These are phyloP conservation scores for Mortierella hygrophila DNA, from an alignment of 192 early-diverging fungal species.

Conservation along the genomic window DNA sequence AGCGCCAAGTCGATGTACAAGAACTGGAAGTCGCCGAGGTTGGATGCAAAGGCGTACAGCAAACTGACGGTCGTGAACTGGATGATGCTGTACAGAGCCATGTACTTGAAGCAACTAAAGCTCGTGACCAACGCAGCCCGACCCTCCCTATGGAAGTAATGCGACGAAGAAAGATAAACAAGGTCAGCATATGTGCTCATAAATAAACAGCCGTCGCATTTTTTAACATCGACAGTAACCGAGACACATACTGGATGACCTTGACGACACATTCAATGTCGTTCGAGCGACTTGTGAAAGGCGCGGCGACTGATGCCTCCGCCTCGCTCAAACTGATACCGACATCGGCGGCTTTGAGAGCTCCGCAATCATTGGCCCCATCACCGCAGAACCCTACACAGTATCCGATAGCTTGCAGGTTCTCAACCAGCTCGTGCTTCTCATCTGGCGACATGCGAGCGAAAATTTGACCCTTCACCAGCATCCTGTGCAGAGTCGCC, in stretches of 20 bases:
- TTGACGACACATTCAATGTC: conserved; percentile 95
- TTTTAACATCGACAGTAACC: neutral
- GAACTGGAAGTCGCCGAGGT: conserved; percentile 97
- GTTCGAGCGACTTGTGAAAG: conserved; percentile 93
- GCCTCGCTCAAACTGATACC: conserved; percentile 97
- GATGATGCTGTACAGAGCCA: conserved; percentile 97
- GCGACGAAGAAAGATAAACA: neutral
- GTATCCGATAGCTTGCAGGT: conserved; percentile 90
- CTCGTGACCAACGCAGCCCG: conserved; percentile 96
- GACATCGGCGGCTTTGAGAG: conserved; percentile 95
- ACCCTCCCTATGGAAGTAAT: conserved; percentile 76
- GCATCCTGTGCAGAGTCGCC: conserved; percentile 65
- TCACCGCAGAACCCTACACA: conserved; percentile 98
- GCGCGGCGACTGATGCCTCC: conserved; percentile 98
- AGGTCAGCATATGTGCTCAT: neutral
- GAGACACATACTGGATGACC: conserved; percentile 76
- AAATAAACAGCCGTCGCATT: neutral
- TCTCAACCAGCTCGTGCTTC: conserved; percentile 94
- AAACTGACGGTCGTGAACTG: conserved; percentile 97
- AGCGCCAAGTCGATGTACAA: conserved; percentile 94
- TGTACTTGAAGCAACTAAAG: conserved; percentile 99
- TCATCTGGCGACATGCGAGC: conserved; percentile 99
- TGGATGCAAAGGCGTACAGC: conserved; percentile 88
- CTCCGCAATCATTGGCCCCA: conserved; percentile 99
- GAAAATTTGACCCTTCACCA: conserved; percentile 92